Conservation (phyloP, 352 stramenopile genomes). For the Albugo laibachii region DNA sequence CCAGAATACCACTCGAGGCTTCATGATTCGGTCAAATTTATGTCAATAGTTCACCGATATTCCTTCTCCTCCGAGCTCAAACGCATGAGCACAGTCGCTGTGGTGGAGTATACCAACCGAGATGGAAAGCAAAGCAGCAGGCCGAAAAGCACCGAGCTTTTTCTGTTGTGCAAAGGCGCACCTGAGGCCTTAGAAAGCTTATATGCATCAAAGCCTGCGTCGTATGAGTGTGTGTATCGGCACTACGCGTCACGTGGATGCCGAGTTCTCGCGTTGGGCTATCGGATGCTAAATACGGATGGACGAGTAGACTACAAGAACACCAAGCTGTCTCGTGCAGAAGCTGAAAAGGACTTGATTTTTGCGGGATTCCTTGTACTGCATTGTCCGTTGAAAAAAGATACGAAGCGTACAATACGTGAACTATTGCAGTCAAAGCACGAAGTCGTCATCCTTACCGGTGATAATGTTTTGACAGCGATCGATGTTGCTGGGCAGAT, state of each 20-base stretch:
- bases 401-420: constrained; percentile 70
- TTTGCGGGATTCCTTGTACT: constrained; percentile 89
- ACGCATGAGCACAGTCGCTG: constrained; percentile 82
- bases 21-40: constrained; percentile 12
- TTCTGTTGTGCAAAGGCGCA: constrained; percentile 84
- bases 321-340: constrained; percentile 9
- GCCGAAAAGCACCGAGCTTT: constrained; percentile 15
- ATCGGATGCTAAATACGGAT: constrained; percentile 23
- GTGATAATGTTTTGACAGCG: constrained; percentile 86
- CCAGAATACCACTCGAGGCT: constrained; percentile 7
- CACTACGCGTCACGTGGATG: constrained; percentile 21
- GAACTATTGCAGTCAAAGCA: constrained; percentile 67
- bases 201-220: constrained; percentile 38
- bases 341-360: constrained; percentile 63
- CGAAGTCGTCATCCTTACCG: constrained; percentile 86
- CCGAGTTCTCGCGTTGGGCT: constrained; percentile 79
- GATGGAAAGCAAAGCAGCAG: constrained; percentile 6
- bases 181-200: constrained; percentile 78
- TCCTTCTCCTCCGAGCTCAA: constrained; percentile 80
- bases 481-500: constrained; percentile 83
- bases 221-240: constrained; percentile 30
- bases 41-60: constrained; percentile 67
- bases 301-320: not conserved
- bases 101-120: constrained; percentile 1
- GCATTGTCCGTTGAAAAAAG: constrained; percentile 83